Conservation (phyloP, 192 early-diverging fungal genomes). For the Chytriomyces sp. region DNA sequence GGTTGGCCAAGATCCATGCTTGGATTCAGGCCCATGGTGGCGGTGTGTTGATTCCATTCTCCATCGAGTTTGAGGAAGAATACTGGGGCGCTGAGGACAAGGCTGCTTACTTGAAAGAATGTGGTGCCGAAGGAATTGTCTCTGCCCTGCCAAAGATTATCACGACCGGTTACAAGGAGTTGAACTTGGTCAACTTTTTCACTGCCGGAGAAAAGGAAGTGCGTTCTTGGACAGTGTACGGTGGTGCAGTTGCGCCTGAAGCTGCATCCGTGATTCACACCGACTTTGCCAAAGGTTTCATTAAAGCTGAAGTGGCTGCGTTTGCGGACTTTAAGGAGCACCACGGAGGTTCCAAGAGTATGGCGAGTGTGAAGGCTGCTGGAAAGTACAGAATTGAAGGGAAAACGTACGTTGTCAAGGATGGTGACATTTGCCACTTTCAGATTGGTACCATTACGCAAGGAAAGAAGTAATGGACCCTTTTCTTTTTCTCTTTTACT, state of each 20-base stretch:
- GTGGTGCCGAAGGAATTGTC: constrained; percentile 8
- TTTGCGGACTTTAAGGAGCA: constrained; percentile 61
- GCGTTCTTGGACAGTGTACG: constrained; percentile 83
- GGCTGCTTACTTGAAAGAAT: constrained; percentile 44
- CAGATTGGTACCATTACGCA: constrained; percentile 39
- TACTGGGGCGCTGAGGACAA: constrained; percentile 61
- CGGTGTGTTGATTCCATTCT: constrained; percentile 79
- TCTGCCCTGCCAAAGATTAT: constrained; percentile 89
- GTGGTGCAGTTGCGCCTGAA: constrained; percentile 78
- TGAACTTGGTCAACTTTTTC: constrained; percentile 92
- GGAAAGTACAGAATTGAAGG: constrained; percentile 92
- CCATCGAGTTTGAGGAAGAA: constrained; percentile 77
- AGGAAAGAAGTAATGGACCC: constrained; percentile 27
- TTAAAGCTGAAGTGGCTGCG: constrained; percentile 77
- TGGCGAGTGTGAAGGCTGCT: constrained; percentile 76
- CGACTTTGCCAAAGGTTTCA: constrained; percentile 77
- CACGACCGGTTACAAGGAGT: constrained; percentile 78
- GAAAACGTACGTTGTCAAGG: constrained; percentile 88
- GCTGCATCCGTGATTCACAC: constrained; percentile 90
- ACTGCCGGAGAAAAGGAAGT: constrained; percentile 89
- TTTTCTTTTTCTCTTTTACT: not conserved
- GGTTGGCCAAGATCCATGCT: constrained; percentile 57
- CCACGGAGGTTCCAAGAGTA: constrained; percentile 66
- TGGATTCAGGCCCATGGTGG: constrained; percentile 47
- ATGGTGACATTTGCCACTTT: constrained; percentile 77